Conservation (phyloP, 1,284 basidiomycete species). For the Porogramme epimiltina region DNA sequence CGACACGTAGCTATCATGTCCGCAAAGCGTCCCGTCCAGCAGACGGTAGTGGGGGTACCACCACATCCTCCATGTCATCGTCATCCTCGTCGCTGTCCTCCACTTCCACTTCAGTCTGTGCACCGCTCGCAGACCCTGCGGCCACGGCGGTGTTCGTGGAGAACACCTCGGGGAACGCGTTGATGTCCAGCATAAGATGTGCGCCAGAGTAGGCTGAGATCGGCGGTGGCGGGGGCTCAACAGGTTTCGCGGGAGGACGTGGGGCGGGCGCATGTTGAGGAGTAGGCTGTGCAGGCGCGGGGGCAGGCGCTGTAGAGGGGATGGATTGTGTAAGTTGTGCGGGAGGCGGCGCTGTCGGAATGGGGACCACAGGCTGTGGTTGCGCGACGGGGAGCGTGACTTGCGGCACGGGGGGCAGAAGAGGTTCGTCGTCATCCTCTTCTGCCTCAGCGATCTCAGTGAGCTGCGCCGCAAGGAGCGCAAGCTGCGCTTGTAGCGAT, state of each 20-base stretch:
- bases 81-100: slow-evolving; percentile 14
- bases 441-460: slow-evolving; percentile 53
- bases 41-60: slow-evolving; percentile 13
- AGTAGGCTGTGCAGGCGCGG: neutral
- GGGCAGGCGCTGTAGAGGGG: neutral
- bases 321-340: neutral
- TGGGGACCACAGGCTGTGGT: neutral
- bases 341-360: neutral
- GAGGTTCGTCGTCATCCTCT: slow-evolving; percentile 30
- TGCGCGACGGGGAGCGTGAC: neutral
- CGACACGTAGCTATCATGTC: slow-evolving; percentile 15
- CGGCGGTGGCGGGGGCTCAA: slow-evolving; percentile 10
- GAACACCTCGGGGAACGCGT: slow-evolving; percentile 20
- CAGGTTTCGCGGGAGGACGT: neutral
- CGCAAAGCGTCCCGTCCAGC: slow-evolving; percentile 8
- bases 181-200: slow-evolving; percentile 18
- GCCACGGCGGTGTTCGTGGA: neutral
- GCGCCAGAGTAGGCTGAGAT: slow-evolving; percentile 15
- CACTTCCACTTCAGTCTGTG: slow-evolving; percentile 18
- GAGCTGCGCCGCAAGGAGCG: slow-evolving; percentile 62
- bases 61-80: slow-evolving; percentile 23
- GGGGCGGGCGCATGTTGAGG: neutral
- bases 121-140: slow-evolving; percentile 10
- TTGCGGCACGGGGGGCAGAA: neutral
- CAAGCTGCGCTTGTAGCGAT: slow-evolving; percentile 63